Base-by-base conservation (phyloP, 2,329 filamentous ascomycete genomes). In the Alternaria brassicicola region DNA sequence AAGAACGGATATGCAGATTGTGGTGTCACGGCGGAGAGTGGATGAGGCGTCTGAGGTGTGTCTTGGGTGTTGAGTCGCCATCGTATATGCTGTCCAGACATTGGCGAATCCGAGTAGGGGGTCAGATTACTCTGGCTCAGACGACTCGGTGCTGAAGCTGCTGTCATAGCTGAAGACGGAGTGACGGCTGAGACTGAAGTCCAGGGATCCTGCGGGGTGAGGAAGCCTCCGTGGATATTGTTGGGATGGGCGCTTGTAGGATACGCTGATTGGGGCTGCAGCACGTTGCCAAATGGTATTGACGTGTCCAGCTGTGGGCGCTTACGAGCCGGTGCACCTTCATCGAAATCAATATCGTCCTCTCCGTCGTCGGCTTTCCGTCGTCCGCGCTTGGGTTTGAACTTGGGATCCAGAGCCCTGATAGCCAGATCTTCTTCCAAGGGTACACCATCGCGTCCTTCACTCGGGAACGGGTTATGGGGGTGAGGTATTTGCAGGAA, bases 381-480 rank as follows among this genome's bases (percentile, higher is more conserved):
- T 47, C 86, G 78, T 10, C 86, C 86, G 54, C 85, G 81, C 67
- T 87, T 88, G 1, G 85, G 86, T 64, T 85, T 82, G 76, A 85
- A 86, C 57, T 95, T 89, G 26, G 93, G 93, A 48, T 97, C 83
- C 3, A 97, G 82, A 2, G 93, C 92, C 60, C 93, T 85, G 47
- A 97, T 82, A 2, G 93, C 93, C 76, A 97, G 87, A 76, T 97
- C 93, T 75, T 97, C 93, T 74, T 96, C 92, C 2, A 92, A 79
- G 1, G 89, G 85, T 1, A 97, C 92, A 6, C 92, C 92, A 77
- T 97, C 93, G 42, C 93, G 86, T 15, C 87, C 86, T 30, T 85
- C 82, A 36, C 88, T 83, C 25, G 85, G 84, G 33, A 89, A 82
- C 2, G 89, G 86, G 52, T 88, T 85, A 28, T 85, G 81, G 13